Percentiles rank a stretch among this genome's conserved stretches.
phyloP scores from a whole-genome alignment of 2,329 filamentous ascomycete species.

The Alternaria viburni region DNA sequence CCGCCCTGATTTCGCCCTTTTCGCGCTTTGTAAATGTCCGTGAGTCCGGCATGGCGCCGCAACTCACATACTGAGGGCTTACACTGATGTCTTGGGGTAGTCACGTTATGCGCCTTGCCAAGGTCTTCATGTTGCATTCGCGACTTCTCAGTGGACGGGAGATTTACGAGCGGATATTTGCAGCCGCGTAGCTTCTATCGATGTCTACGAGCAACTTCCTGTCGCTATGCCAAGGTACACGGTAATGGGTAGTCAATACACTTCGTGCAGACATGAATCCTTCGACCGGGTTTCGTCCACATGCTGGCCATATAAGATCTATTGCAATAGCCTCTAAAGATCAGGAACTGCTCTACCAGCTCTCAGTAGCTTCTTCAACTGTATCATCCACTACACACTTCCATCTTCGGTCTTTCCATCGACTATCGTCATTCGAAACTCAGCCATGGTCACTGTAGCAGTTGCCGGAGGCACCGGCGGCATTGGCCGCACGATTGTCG shows the following conservation, averaged over 20 bases:
- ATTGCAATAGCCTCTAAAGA: neutral
- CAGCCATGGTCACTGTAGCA: conserved; percentile 20
- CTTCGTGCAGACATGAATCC: neutral
- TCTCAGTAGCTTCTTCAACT: neutral
- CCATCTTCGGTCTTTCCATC: neutral
- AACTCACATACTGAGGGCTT: neutral
- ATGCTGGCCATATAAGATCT: neutral
- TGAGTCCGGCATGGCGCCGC: neutral
- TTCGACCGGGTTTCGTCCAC: neutral
- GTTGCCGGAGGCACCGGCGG: conserved; percentile 32
- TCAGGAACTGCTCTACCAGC: neutral
- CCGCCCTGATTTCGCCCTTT: neutral
- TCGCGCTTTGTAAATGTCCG: neutral
- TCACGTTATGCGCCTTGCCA: neutral
- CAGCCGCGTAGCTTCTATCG: neutral
- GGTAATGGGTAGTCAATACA: neutral
- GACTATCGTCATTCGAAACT: neutral
- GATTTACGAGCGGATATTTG: neutral
- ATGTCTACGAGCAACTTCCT: neutral
- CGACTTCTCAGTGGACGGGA: neutral
- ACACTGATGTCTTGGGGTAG: neutral
- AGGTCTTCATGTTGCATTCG: neutral
- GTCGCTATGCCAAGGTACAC: neutral
- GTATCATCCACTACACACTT: neutral
- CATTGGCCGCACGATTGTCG: conserved; percentile 25